phyloP scores from a whole-genome alignment of 1,284 basidiomycete genomes.

The Leucoagaricus sp. region DNA sequence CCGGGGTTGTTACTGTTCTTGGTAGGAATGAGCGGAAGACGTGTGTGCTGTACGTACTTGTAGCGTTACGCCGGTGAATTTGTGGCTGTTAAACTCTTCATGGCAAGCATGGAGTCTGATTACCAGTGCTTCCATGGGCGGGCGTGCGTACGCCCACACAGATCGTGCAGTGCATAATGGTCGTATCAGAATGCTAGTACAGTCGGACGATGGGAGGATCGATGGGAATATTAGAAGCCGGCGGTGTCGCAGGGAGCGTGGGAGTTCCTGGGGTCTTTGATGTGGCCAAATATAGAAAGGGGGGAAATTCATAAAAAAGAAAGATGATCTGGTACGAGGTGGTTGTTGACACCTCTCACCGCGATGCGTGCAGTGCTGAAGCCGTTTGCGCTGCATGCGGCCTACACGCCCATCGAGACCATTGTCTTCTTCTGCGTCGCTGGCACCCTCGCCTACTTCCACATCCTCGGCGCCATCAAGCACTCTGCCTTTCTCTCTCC shows the following conservation, averaged over 20 bases:
- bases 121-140: too few relatives aligned
- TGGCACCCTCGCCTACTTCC: constrained; percentile 90
- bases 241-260: neutral
- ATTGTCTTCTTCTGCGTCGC: constrained; percentile 87
- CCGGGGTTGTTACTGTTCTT: too few relatives aligned
- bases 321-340: constrained; percentile 11
- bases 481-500: constrained; percentile 70
- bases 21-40: too few relatives aligned
- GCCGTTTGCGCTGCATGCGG: constrained; percentile 64
- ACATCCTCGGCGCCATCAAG: constrained; percentile 85
- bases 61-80: too few relatives aligned
- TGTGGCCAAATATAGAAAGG: neutral
- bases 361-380: constrained; percentile 57
- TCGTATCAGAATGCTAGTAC: too few relatives aligned
- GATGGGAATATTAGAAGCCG: too few relatives aligned
- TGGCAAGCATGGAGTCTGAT: too few relatives aligned
- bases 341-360: neutral
- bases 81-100: too few relatives aligned
- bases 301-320: constrained; percentile 3
- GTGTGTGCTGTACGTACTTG: too few relatives aligned
- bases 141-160: too few relatives aligned
- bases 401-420: constrained; percentile 76
- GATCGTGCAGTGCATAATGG: too few relatives aligned
- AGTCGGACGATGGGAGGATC: too few relatives aligned
- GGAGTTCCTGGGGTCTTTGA: neutral